A percentile compares a stretch with the other conserved stretches of the same genome.
These are phyloP conservation scores for Beauveria medogensis DNA, from an alignment of 2,329 filamentous ascomycete genomes.

Conservation along the genomic window DNA sequence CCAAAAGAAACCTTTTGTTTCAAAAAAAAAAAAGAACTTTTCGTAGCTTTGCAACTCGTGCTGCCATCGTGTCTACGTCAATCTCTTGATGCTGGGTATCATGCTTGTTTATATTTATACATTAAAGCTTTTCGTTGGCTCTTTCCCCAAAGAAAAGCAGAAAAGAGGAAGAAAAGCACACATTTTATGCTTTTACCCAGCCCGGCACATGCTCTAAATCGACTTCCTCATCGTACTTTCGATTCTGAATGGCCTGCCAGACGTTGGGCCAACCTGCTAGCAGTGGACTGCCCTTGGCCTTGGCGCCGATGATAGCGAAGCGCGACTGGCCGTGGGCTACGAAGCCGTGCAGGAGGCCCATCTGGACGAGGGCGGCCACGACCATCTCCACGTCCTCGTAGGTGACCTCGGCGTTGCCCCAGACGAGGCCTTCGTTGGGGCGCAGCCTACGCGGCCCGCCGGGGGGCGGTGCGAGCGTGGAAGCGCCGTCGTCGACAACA, in stretches of 20 bases:
- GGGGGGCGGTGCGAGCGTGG: slow-evolving; percentile 39
- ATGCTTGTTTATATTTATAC: neutral
- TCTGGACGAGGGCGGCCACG: slow-evolving; percentile 66
- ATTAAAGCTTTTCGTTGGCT: neutral
- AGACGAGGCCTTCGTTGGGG: slow-evolving; percentile 53
- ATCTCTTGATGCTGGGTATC: neutral
- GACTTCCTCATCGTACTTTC: slow-evolving; percentile 48
- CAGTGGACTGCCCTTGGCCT: slow-evolving; percentile 54
- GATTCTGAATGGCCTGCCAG: slow-evolving; percentile 58
- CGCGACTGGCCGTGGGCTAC: slow-evolving; percentile 68
- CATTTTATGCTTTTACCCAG: slow-evolving; percentile 52
- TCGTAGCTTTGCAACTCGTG: neutral
- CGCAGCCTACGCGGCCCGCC: slow-evolving; percentile 39
- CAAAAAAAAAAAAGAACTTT: neutral
- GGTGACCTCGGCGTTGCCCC: slow-evolving; percentile 53
- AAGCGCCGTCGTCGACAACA: slow-evolving; percentile 26
- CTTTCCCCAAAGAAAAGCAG: no score
- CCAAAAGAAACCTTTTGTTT: neutral
- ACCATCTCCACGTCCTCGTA: slow-evolving; percentile 67
- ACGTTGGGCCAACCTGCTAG: slow-evolving; percentile 68
- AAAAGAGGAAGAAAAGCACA: no score
- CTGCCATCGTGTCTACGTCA: neutral
- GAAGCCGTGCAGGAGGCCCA: slow-evolving; percentile 77
- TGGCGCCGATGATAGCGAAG: slow-evolving; percentile 76
- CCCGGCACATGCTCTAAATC: slow-evolving; percentile 64